Evolutionary conservation across 805 yeast species (phyloP).

Genomic region (Hanseniaspora valbyensis): DNA sequence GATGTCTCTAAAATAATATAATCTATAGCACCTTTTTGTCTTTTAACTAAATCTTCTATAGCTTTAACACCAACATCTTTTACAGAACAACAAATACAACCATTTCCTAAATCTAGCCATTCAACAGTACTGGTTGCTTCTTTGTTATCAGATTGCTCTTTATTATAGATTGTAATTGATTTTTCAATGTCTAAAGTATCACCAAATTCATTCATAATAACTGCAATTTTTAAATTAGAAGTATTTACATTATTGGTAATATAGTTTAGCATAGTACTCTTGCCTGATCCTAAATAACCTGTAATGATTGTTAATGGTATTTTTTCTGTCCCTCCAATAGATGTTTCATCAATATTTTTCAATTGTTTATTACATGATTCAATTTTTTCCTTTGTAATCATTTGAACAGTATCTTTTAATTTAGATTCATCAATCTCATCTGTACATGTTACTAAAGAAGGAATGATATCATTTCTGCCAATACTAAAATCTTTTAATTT

Average conservation of each 20-base stretch:
- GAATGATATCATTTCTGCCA: slow-evolving; percentile 29
- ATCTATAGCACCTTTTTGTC: slow-evolving; percentile 64
- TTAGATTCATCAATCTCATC: slow-evolving; percentile 24
- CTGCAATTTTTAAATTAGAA: slow-evolving; percentile 69
- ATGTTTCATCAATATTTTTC: neutral
- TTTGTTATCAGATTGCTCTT: slow-evolving; percentile 33
- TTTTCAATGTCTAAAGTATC: slow-evolving; percentile 84
- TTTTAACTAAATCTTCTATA: slow-evolving; percentile 71
- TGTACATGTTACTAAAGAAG: slow-evolving; percentile 25
- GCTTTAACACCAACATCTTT: slow-evolving; percentile 92
- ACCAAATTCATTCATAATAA: slow-evolving; percentile 85
- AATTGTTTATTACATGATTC: slow-evolving; percentile 25
- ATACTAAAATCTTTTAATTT: slow-evolving; percentile 24
- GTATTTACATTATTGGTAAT: slow-evolving; percentile 42
- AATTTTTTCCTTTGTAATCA: slow-evolving; percentile 26
- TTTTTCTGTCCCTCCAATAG: slow-evolving; percentile 25
- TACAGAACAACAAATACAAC: slow-evolving; percentile 93
- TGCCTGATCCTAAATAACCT: slow-evolving; percentile 92
- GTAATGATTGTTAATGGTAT: slow-evolving; percentile 91
- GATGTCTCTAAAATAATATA: slow-evolving; percentile 89
- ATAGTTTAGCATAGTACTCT: slow-evolving; percentile 68
- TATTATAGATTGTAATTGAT: slow-evolving; percentile 54
- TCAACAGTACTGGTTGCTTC: slow-evolving; percentile 57
- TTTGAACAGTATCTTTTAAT: slow-evolving; percentile 19
- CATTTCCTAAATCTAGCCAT: slow-evolving; percentile 94